Evolutionary conservation across 2,329 filamentous ascomycete genomes (phyloP).

Genomic region (Corynespora cassiicola): DNA sequence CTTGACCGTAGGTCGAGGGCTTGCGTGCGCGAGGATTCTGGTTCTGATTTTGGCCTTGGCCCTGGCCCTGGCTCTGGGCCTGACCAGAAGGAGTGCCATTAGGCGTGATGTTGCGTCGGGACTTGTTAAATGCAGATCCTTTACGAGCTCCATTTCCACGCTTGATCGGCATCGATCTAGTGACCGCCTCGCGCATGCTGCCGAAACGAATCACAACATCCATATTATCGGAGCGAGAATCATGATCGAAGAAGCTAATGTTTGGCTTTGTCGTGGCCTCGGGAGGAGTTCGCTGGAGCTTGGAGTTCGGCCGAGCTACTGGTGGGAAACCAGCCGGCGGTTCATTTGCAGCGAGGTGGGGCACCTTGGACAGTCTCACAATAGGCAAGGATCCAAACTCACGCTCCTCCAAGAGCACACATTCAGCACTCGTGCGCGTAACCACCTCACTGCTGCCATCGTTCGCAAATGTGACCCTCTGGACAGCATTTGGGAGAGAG

Average conservation of each 20-base stretch:
- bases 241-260: slow-evolving; percentile 27
- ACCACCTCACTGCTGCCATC: slow-evolving; percentile 42
- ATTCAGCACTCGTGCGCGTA: slow-evolving; percentile 50
- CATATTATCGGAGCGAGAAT: slow-evolving; percentile 27
- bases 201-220: slow-evolving; percentile 34
- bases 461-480: slow-evolving; percentile 25
- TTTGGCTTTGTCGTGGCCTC: slow-evolving; percentile 34
- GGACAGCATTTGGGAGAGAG: slow-evolving; percentile 62
- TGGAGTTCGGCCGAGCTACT: slow-evolving; percentile 16
- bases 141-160: slow-evolving; percentile 26
- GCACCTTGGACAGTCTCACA: slow-evolving; percentile 37
- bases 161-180: slow-evolving; percentile 35
- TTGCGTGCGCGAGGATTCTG: slow-evolving; percentile 38
- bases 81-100: slow-evolving; percentile 21
- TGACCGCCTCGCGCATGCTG: slow-evolving; percentile 32
- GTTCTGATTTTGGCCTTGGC: too few species aligned
- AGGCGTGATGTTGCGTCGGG: slow-evolving; percentile 30
- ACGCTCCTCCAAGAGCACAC: slow-evolving; percentile 51
- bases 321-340: slow-evolving; percentile 31
- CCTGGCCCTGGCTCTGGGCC: too few species aligned
- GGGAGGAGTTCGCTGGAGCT: slow-evolving; percentile 13
- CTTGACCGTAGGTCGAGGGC: slow-evolving; percentile 32
- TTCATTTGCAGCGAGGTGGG: slow-evolving; percentile 42
- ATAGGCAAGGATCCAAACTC: slow-evolving; percentile 56
- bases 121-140: slow-evolving; percentile 24